These are phyloP conservation scores for Podosphaera fusca DNA, from an alignment of 2,329 filamentous ascomycete species.

Conservation along the genomic window DNA sequence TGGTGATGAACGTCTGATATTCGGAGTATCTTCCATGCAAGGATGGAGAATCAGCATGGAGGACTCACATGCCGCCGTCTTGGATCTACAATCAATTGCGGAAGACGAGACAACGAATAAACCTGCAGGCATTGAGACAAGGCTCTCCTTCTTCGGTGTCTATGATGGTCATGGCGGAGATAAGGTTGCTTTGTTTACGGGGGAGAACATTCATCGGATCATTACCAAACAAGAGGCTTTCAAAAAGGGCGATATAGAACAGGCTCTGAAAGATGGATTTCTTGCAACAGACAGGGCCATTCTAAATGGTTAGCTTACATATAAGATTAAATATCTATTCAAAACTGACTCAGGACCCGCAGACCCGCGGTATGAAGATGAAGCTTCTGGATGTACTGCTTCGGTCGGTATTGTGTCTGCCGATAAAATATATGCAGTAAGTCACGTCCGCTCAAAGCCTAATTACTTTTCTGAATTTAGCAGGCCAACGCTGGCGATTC, in stretches of 20 bases:
- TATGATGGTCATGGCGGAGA: constrained; percentile 96
- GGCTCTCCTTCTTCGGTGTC: constrained; percentile 88
- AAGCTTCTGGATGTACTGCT: constrained; percentile 93
- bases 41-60: constrained; percentile 99
- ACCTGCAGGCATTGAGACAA: constrained; percentile 38
- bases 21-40: constrained; percentile 95
- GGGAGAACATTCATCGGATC: constrained; percentile 83
- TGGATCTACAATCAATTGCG: constrained; percentile 48
- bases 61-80: constrained; percentile 73
- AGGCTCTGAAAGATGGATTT: constrained; percentile 93
- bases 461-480: constrained; percentile 11
- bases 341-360: constrained; percentile 13
- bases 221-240: constrained; percentile 88
- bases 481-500: constrained; percentile 96
- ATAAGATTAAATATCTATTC: constrained; percentile 1
- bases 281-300: constrained; percentile 90
- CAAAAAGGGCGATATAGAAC: constrained; percentile 73
- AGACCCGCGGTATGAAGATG: constrained; percentile 95
- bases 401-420: constrained; percentile 74
- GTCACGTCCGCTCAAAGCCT: constrained; percentile 20
- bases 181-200: constrained; percentile 82
- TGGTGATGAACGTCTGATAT: constrained; percentile 80
- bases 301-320: constrained; percentile 48
- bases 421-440: constrained; percentile 84
- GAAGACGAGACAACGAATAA: constrained; percentile 26